Evolutionary conservation across 2,329 filamentous ascomycete genomes (phyloP).

Genomic region (Pseudodiploospora longispora): DNA sequence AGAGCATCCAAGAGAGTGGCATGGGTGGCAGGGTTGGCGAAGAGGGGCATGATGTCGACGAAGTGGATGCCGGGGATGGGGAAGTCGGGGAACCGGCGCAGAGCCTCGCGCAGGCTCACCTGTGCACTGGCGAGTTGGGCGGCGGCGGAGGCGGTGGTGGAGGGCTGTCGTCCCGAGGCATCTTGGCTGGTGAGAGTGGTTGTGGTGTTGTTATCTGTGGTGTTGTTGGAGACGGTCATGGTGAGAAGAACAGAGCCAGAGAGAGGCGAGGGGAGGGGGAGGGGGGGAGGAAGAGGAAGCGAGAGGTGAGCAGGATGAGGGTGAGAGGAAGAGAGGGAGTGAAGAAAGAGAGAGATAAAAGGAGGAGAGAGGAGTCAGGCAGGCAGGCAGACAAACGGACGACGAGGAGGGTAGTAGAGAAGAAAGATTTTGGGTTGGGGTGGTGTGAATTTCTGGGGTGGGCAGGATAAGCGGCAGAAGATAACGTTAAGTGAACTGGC

Average conservation of each 20-base stretch:
- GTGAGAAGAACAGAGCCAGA: slow-evolving; percentile 22
- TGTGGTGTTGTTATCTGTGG: slow-evolving; percentile 16
- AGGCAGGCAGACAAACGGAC: slow-evolving; percentile 1
- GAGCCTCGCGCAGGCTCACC: slow-evolving; percentile 61
- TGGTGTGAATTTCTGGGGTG: slow-evolving; percentile 10
- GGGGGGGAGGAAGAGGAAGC: slow-evolving; percentile 17
- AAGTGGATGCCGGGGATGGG: slow-evolving; percentile 88
- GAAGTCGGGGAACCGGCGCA: slow-evolving; percentile 88
- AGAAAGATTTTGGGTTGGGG: slow-evolving; percentile 3
- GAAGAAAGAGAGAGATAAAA: slow-evolving; percentile 19
- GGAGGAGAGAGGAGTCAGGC: slow-evolving; percentile 14
- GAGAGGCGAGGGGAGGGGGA: slow-evolving; percentile 14
- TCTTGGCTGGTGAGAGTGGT: slow-evolving; percentile 33
- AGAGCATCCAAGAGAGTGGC: slow-evolving; percentile 72
- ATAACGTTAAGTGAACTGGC: too few species aligned
- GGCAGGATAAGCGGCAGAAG: background rate
- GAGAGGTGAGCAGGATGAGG: slow-evolving; percentile 16
- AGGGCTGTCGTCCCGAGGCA: slow-evolving; percentile 56
- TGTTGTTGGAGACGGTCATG: slow-evolving; percentile 23
- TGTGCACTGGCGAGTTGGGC: slow-evolving; percentile 60
- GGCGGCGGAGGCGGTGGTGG: slow-evolving; percentile 53
- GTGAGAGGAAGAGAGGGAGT: slow-evolving; percentile 20
- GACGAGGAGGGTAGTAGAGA: slow-evolving; percentile 7
- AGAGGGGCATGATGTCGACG: slow-evolving; percentile 96
- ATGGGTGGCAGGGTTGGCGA: slow-evolving; percentile 69